These are phyloP conservation scores for Neophaeococcomyces mojaviensis DNA, from an alignment of 2,329 filamentous ascomycete genomes.

Conservation along the genomic window DNA sequence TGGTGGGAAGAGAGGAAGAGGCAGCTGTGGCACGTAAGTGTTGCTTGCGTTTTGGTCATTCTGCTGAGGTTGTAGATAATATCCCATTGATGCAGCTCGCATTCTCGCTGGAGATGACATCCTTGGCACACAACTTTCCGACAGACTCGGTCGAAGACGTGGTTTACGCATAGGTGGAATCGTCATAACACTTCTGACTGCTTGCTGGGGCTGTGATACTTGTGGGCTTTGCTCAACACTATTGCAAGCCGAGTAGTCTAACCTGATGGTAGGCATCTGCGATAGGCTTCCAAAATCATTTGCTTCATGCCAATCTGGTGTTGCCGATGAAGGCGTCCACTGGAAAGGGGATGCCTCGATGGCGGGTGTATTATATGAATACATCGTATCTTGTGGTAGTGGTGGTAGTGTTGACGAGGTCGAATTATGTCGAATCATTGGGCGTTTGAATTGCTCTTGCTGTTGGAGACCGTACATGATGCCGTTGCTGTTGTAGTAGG, in stretches of 20 bases:
- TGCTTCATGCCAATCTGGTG: slow-evolving; percentile 1
- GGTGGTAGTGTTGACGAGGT: not conserved
- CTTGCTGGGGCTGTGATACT: not conserved
- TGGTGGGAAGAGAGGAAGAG: slow-evolving; percentile 2
- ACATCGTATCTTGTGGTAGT: not conserved
- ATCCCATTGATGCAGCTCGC: not conserved
- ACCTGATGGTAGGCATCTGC: not conserved
- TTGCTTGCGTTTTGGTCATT: not conserved
- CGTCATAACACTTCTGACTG: slow-evolving; percentile 1
- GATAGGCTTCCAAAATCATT: not conserved
- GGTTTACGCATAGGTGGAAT: slow-evolving; percentile 3
- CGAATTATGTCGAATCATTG: not conserved
- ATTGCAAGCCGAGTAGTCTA: not conserved
- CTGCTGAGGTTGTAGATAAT: not conserved
- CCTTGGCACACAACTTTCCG: slow-evolving; percentile 4
- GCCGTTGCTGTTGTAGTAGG: not conserved
- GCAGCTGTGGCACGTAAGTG: not conserved
- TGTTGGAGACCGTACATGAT: not conserved
- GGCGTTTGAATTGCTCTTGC: not conserved
- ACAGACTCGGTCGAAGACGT: slow-evolving; percentile 3
- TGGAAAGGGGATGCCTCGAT: slow-evolving; percentile 4
- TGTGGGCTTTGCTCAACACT: not conserved
- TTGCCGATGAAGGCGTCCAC: not conserved
- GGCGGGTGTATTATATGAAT: not conserved
- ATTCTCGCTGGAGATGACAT: slow-evolving; percentile 5